phyloP scores from a whole-genome alignment of 176 grass and related monocot genomes.

The Zea luxurians region DNA sequence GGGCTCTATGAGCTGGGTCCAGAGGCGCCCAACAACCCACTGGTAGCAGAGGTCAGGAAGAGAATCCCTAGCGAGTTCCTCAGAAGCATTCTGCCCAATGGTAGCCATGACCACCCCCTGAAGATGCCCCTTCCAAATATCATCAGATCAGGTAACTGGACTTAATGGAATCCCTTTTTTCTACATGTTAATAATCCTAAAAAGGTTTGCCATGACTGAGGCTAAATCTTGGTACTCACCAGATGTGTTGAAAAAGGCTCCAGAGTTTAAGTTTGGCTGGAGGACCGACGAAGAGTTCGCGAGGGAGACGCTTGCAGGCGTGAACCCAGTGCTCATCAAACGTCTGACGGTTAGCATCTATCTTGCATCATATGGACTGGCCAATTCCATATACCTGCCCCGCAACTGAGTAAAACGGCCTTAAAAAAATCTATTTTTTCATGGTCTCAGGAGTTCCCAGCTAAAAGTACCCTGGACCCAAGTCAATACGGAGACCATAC shows the following conservation, averaged over 20 bases:
- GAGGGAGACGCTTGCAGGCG: conserved; percentile 84
- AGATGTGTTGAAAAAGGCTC: conserved; percentile 22
- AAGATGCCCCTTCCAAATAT: conserved; percentile 73
- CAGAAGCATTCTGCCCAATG: conserved; percentile 54
- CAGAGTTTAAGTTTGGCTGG: conserved; percentile 72
- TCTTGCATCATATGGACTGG: background rate
- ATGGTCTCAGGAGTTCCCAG: conserved; percentile 68
- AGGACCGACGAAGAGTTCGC: conserved; percentile 88
- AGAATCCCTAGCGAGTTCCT: conserved; percentile 58
- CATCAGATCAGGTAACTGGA: conserved; percentile 57
- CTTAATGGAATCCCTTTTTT: background rate
- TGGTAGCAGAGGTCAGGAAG: conserved; percentile 47
- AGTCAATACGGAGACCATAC: conserved; percentile 66
- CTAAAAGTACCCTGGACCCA: conserved; percentile 70
- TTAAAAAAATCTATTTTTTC: background rate
- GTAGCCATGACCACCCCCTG: conserved; percentile 51
- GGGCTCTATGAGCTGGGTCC: conserved; percentile 64
- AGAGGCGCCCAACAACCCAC: conserved; percentile 35
- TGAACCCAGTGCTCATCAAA: conserved; percentile 81
- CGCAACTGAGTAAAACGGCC: background rate
- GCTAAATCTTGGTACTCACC: background rate
- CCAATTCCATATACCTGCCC: background rate
- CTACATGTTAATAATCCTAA: background rate
- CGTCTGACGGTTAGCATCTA: conserved; percentile 52
- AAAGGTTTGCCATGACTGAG: background rate